These are phyloP conservation scores for Phaeophleospora eucalypticola DNA, from an alignment of 2,329 filamentous ascomycete genomes.

Conservation along the genomic window DNA sequence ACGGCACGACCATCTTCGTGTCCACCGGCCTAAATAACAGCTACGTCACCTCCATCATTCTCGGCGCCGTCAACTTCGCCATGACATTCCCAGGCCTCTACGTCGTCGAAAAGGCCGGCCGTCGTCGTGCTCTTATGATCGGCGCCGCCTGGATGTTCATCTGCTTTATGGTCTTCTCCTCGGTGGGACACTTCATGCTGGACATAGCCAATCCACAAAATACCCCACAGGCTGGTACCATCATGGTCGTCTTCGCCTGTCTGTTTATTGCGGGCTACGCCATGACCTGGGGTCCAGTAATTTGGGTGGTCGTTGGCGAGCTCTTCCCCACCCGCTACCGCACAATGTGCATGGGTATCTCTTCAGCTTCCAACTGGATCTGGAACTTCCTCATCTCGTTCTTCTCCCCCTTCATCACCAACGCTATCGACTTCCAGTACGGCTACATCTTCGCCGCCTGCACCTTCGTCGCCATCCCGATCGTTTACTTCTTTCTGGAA, in stretches of 20 bases:
- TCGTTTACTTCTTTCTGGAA: conserved; percentile 75
- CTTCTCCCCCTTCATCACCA: conserved; percentile 75
- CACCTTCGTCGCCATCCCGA: conserved; percentile 58
- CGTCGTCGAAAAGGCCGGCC: conserved; percentile 45
- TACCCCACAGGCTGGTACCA: conserved; percentile 49
- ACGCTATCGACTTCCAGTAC: conserved; percentile 66
- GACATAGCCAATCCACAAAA: conserved; percentile 30
- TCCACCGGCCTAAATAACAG: conserved; percentile 36
- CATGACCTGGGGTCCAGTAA: conserved; percentile 66
- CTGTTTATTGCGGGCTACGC: conserved; percentile 64
- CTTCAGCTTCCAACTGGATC: conserved; percentile 61
- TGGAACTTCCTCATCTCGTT: conserved; percentile 48
- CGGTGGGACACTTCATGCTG: conserved; percentile 44
- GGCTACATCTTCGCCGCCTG: conserved; percentile 74
- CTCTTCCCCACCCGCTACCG: conserved; percentile 56
- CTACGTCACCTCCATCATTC: conserved; percentile 47
- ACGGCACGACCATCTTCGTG: conserved; percentile 45
- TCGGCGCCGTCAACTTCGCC: conserved; percentile 47
- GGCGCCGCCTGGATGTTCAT: conserved; percentile 49
- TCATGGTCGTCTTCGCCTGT: conserved; percentile 65
- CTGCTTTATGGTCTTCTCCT: conserved; percentile 56
- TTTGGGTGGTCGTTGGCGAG: conserved; percentile 49
- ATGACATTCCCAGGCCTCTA: conserved; percentile 46
- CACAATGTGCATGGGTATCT: conserved; percentile 46
- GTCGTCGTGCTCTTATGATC: conserved; percentile 43